Conservation (phyloP, 176 grass and related monocot genomes). For the Zea mays region DNA sequence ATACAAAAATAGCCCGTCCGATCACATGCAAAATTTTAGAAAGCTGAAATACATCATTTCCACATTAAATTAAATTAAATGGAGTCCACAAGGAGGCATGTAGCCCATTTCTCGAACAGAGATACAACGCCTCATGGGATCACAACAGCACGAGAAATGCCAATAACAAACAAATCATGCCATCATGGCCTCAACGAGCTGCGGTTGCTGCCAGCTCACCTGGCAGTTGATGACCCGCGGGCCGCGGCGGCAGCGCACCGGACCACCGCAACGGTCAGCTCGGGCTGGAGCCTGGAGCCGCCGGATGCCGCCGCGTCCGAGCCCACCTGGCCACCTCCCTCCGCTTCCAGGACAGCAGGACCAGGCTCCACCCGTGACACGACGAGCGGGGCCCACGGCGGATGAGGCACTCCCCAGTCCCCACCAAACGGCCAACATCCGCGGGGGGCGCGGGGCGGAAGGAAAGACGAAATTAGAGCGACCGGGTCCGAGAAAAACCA, state of each 20-base stretch:
- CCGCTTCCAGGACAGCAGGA: no score
- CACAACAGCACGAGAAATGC: no score
- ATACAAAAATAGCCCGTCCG: no score
- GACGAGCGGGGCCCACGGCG: not conserved
- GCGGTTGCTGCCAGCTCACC: not conserved
- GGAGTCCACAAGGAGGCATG: no score
- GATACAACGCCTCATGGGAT: no score
- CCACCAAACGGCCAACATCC: not conserved
- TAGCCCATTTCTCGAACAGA: no score
- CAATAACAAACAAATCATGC: no score
- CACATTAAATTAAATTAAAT: no score
- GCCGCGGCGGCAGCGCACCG: not conserved
- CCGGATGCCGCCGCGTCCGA: not conserved
- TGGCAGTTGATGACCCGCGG: not conserved
- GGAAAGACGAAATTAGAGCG: not conserved
- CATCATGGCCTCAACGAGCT: not conserved
- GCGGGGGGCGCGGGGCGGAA: no score
- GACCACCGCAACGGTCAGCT: not conserved
- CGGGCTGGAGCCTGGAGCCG: not conserved
- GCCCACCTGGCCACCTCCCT: not conserved
- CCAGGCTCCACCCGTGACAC: not conserved
- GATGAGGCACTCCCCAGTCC: not conserved
- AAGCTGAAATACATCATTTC: no score
- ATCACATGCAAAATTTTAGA: no score
- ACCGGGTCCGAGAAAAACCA: not conserved